phyloP scores from a whole-genome alignment of 1,284 basidiomycete species.

The Apiotrichum sp. region DNA sequence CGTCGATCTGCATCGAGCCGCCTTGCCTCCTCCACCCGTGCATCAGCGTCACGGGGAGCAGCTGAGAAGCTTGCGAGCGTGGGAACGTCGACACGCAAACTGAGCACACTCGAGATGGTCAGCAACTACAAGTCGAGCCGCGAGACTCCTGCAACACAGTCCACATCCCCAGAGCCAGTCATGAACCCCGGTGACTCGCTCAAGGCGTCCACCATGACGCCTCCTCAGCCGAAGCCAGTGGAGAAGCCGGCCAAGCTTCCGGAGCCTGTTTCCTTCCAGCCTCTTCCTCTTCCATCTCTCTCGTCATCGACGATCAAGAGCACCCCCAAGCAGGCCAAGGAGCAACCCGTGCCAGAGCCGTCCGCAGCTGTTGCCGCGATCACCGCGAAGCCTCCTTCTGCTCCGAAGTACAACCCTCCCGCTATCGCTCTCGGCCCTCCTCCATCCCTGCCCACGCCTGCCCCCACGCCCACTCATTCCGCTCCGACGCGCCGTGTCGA shows the following conservation, averaged over 20 bases:
- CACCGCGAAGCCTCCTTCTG: conserved; percentile 7
- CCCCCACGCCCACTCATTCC: not conserved
- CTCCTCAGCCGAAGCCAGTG: not conserved
- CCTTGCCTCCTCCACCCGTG: conserved; percentile 3
- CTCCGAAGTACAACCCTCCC: conserved; percentile 12
- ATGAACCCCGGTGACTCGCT: not conserved
- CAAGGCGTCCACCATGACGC: not conserved
- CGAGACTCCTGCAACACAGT: not conserved
- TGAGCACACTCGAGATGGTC: conserved; percentile 23
- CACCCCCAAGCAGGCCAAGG: not conserved
- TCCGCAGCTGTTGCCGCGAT: conserved; percentile 9
- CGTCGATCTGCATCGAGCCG: conserved; percentile 7
- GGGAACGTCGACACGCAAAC: conserved; percentile 8
- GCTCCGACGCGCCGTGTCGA: conserved; percentile 2
- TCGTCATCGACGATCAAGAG: conserved; percentile 9
- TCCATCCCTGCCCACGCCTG: not conserved
- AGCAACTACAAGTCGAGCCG: conserved; percentile 8
- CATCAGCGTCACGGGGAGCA: conserved; percentile 33
- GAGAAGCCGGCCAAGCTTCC: not conserved
- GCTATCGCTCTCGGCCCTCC: conserved; percentile 13
- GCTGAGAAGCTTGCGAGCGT: conserved; percentile 32
- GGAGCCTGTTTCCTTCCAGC: conserved; percentile 13
- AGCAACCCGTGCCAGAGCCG: not conserved
- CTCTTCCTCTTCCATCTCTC: conserved; percentile 9
- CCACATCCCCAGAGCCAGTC: not conserved